phyloP scores from a whole-genome alignment of 2,329 filamentous ascomycete genomes.

The Cytospora mali region DNA sequence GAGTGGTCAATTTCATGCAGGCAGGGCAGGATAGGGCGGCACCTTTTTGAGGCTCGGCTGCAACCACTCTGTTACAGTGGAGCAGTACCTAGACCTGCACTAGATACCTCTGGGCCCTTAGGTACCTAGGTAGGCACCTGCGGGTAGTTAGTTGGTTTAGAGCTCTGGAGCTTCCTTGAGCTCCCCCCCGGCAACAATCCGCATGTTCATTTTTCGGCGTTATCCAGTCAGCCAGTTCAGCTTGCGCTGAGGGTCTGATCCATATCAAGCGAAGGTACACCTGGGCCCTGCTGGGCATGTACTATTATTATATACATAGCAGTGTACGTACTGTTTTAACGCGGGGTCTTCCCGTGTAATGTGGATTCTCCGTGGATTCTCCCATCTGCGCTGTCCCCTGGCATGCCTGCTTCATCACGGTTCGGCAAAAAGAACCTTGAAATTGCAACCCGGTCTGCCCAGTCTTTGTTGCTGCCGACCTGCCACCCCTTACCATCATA shows the following conservation, averaged over 20 bases:
- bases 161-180: too few species aligned
- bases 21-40: constrained; percentile 10
- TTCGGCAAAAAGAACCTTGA: constrained; percentile 6
- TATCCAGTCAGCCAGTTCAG: too few species aligned
- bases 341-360: constrained; percentile 7
- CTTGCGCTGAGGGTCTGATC: too few species aligned
- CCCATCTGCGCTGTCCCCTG: background rate
- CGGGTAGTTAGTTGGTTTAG: too few species aligned
- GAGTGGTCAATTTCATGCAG: constrained; percentile 7
- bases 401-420: constrained; percentile 1
- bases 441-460: constrained; percentile 15
- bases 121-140: too few species aligned
- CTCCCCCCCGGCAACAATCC: too few species aligned
- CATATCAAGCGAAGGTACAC: background rate
- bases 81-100: background rate
- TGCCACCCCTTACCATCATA: constrained; percentile 6
- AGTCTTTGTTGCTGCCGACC: constrained; percentile 6
- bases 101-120: too few species aligned
- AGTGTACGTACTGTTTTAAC: background rate
- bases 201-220: too few species aligned
- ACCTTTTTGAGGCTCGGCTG: constrained; percentile 5
- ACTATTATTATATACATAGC: too few species aligned
- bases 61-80: constrained; percentile 13
- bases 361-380: constrained; percentile 5
- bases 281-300: too few species aligned